Evolutionary conservation across 441 rosid genomes (phyloP).

Genomic region (Arabidopsis lyrata): DNA sequence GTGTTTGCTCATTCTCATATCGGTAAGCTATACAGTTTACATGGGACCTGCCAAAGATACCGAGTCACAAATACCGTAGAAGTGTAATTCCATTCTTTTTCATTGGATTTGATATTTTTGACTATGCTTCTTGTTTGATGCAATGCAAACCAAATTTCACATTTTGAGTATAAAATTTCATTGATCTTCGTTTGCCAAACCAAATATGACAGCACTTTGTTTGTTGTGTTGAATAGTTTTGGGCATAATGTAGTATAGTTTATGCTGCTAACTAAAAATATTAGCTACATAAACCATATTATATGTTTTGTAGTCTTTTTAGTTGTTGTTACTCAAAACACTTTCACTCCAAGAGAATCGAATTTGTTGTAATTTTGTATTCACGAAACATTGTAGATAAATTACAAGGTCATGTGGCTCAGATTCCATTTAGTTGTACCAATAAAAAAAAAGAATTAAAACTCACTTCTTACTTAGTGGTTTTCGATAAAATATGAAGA

Average conservation of each 20-base stretch:
- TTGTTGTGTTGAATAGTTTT: not conserved
- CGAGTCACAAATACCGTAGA: slow-evolving; percentile 45
- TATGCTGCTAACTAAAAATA: not conserved
- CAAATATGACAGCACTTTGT: not conserved
- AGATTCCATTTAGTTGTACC: not conserved
- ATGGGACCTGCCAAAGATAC: slow-evolving; percentile 76
- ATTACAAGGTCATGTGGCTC: not conserved
- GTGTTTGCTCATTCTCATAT: slow-evolving; percentile 69
- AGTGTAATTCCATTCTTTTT: not conserved
- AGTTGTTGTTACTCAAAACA: not conserved
- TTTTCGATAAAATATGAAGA: slow-evolving; percentile 7
- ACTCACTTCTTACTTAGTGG: not conserved
- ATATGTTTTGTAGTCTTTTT: no score
- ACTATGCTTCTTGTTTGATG: slow-evolving; percentile 5
- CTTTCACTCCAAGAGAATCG: not conserved
- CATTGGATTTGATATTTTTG: not conserved
- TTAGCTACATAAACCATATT: not conserved
- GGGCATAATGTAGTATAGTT: slow-evolving; percentile 2
- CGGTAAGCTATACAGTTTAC: slow-evolving; percentile 67
- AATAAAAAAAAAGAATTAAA: not conserved
- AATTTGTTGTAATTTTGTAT: not conserved
- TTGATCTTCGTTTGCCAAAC: slow-evolving; percentile 4
- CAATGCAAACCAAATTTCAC: not conserved
- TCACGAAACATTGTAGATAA: not conserved
- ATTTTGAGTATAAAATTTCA: slow-evolving; percentile 12